Evolutionary conservation across 2,329 filamentous ascomycete genomes (phyloP).

Genomic region (Podosphaera xanthii): DNA sequence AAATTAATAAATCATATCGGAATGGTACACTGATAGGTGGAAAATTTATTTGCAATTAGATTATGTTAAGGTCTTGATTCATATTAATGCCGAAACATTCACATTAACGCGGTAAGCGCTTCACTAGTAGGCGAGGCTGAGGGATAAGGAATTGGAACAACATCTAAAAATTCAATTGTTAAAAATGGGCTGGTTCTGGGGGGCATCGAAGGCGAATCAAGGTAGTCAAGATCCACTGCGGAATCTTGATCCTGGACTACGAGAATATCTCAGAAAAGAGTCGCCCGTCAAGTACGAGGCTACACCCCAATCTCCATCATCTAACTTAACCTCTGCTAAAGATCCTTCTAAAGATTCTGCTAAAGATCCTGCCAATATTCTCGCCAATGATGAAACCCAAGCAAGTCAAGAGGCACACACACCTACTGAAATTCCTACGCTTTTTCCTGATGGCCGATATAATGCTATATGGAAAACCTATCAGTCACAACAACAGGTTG

Average conservation of each 20-base stretch:
- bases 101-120: not conserved
- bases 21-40: not conserved
- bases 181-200: slow-evolving; percentile 18
- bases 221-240: slow-evolving; percentile 26
- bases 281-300: slow-evolving; percentile 27
- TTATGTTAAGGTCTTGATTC: not conserved
- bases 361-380: not conserved
- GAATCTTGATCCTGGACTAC: slow-evolving; percentile 38
- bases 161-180: not conserved
- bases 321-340: slow-evolving; percentile 1
- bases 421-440: slow-evolving; percentile 16
- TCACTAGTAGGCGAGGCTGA: too few species aligned
- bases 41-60: not conserved
- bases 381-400: not conserved
- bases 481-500: slow-evolving; percentile 44
- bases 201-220: slow-evolving; percentile 8
- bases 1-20: too few species aligned
- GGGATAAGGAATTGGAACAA: too few species aligned
- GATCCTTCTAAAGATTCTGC: not conserved
- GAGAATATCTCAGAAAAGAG: slow-evolving; percentile 43
- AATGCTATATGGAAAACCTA: slow-evolving; percentile 90
- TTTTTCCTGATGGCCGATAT: slow-evolving; percentile 48
- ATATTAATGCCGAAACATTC: not conserved
- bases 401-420: slow-evolving; percentile 4
- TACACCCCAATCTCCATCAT: slow-evolving; percentile 8